Conservation (phyloP, 2,329 filamentous ascomycete species). For the Sphaerulina populicola region DNA sequence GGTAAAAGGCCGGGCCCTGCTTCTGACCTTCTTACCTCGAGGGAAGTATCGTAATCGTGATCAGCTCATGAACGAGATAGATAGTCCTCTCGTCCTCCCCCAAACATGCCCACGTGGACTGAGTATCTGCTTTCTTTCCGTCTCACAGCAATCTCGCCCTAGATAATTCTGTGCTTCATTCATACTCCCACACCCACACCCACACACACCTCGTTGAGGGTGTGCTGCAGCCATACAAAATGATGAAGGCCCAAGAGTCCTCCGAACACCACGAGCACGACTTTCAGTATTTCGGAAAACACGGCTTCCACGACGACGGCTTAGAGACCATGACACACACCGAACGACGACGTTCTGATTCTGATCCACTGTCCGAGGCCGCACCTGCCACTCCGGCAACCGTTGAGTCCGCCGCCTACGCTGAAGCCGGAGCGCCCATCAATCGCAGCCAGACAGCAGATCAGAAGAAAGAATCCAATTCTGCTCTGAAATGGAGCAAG, state of each 20-base stretch:
- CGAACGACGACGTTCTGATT: slow-evolving; percentile 16
- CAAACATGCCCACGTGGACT: neutral
- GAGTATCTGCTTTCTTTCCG: neutral
- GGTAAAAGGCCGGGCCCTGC: slow-evolving; percentile 2
- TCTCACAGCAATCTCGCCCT: neutral
- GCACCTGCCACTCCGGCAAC: slow-evolving; percentile 8
- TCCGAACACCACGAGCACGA: slow-evolving; percentile 1
- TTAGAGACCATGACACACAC: slow-evolving; percentile 19
- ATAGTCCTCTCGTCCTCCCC: slow-evolving; percentile 2
- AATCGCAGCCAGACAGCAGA: slow-evolving; percentile 27
- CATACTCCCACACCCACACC: too few species aligned
- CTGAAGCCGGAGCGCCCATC: slow-evolving; percentile 25
- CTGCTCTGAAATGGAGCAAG: slow-evolving; percentile 46
- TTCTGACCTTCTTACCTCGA: neutral
- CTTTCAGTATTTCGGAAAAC: slow-evolving; percentile 4
- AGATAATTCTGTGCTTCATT: neutral
- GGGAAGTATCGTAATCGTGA: neutral
- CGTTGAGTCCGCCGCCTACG: slow-evolving; percentile 12
- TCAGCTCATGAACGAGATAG: neutral
- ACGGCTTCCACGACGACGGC: slow-evolving; percentile 3
- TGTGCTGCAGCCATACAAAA: neutral
- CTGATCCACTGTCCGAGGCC: slow-evolving; percentile 7
- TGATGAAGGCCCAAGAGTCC: neutral
- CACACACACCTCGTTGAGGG: neutral
- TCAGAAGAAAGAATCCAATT: slow-evolving; percentile 24